These are phyloP conservation scores for Nakazawaea populi DNA, from an alignment of 805 yeast genomes.

Conservation along the genomic window DNA sequence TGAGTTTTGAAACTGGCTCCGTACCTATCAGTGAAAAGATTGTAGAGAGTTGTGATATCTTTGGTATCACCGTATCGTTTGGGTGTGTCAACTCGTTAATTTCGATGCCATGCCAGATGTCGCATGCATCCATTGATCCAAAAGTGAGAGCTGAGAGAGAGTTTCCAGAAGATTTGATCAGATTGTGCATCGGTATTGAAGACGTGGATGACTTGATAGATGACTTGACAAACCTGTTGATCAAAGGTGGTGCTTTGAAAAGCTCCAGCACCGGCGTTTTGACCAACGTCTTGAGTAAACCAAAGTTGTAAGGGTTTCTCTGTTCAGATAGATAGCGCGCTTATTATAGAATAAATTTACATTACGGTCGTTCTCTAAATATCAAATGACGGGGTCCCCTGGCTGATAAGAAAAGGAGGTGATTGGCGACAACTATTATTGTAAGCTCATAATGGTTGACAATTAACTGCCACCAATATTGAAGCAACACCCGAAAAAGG, in stretches of 20 bases:
- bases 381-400: too few species aligned
- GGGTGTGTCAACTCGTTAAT: slow-evolving; percentile 92
- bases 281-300: slow-evolving; percentile 1
- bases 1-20: slow-evolving; percentile 83
- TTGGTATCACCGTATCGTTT: slow-evolving; percentile 87
- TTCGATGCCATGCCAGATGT: slow-evolving; percentile 93
- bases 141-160: slow-evolving; percentile 82
- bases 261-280: not conserved
- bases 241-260: slow-evolving; percentile 49
- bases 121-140: slow-evolving; percentile 94
- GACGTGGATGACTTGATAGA: slow-evolving; percentile 70
- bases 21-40: slow-evolving; percentile 60
- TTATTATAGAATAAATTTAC: too few species aligned
- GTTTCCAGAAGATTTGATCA: slow-evolving; percentile 86
- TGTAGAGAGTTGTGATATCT: slow-evolving; percentile 70
- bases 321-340: too few species aligned
- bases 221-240: slow-evolving; percentile 71
- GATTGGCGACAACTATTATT: too few species aligned
- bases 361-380: too few species aligned
- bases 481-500: too few species aligned
- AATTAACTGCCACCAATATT: too few species aligned
- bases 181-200: slow-evolving; percentile 91
- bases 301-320: not conserved
- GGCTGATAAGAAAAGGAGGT: too few species aligned
- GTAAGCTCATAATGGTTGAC: too few species aligned